Percentiles rank a stretch among this genome's conserved stretches.
Evolutionary conservation across 1,284 basidiomycete genomes (phyloP).

Genomic region (Papiliotrema fonsecae): DNA sequence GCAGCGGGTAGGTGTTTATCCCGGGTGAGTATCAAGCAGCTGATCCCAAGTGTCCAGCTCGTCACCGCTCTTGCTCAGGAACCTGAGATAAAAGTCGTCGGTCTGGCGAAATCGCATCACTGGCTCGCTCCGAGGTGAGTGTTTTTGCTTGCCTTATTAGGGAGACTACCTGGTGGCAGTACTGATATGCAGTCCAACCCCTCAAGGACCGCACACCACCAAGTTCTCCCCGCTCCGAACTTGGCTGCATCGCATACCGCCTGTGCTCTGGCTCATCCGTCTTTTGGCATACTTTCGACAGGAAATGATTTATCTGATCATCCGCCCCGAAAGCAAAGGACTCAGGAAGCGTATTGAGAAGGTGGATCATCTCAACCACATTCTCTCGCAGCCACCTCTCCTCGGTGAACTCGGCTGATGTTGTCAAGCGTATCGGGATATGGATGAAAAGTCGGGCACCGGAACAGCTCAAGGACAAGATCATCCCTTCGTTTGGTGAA

Average conservation of each 20-base stretch:
- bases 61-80: constrained; percentile 19
- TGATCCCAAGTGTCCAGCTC: constrained; percentile 11
- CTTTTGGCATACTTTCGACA: not conserved
- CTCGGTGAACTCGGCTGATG: not conserved
- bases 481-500: constrained; percentile 24
- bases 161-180: too few species aligned
- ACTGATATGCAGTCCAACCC: not conserved
- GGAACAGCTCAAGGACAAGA: constrained; percentile 7
- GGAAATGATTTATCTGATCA: not conserved
- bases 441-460: constrained; percentile 17
- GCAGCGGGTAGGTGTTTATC: constrained; percentile 14
- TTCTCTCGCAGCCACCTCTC: not conserved
- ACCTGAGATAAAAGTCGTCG: constrained; percentile 17
- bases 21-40: not conserved
- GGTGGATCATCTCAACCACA: not conserved
- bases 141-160: not conserved
- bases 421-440: not conserved
- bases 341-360: not conserved
- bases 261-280: not conserved
- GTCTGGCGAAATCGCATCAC: constrained; percentile 17
- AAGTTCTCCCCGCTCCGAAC: not conserved
- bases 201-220: not conserved
- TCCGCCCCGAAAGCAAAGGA: not conserved
- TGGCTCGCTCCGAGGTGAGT: constrained; percentile 21
- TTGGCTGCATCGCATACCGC: not conserved